Evolutionary conservation across 2,329 filamentous ascomycete species (phyloP).

Genomic region (Hymenoscyphus occultus): DNA sequence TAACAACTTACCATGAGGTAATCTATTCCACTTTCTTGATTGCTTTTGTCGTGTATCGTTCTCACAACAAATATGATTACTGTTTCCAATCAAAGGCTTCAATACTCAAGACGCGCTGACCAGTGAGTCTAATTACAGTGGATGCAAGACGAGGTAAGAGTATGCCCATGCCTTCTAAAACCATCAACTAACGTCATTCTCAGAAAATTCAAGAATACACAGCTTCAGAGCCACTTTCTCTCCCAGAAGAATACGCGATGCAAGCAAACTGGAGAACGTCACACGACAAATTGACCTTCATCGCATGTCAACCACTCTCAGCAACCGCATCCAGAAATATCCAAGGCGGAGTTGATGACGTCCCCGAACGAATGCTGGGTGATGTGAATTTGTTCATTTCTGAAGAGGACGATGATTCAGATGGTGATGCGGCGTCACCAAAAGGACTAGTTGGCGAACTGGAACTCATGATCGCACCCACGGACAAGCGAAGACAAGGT

Average conservation of each 20-base stretch:
- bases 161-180: neutral
- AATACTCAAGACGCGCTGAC: neutral
- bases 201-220: slow-evolving; percentile 78
- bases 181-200: neutral
- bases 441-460: slow-evolving; percentile 61
- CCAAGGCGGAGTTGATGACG: slow-evolving; percentile 45
- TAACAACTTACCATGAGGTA: slow-evolving; percentile 68
- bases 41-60: neutral
- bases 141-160: slow-evolving; percentile 62
- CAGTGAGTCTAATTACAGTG: slow-evolving; percentile 44
- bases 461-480: slow-evolving; percentile 79
- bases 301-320: slow-evolving; percentile 55
- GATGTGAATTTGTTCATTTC: slow-evolving; percentile 82
- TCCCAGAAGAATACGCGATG: slow-evolving; percentile 85
- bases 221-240: slow-evolving; percentile 77
- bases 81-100: neutral
- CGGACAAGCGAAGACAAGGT: slow-evolving; percentile 56
- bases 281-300: slow-evolving; percentile 87
- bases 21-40: neutral
- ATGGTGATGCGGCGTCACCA: slow-evolving; percentile 17
- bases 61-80: neutral
- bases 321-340: neutral
- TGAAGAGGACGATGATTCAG: slow-evolving; percentile 47
- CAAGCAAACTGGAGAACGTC: slow-evolving; percentile 83
- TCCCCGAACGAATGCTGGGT: slow-evolving; percentile 59